Percentiles rank a stretch among this genome's conserved stretches.
Conservation (phyloP, 495 filamentous ascomycete genomes). For the Bacidia gigantensis region DNA sequence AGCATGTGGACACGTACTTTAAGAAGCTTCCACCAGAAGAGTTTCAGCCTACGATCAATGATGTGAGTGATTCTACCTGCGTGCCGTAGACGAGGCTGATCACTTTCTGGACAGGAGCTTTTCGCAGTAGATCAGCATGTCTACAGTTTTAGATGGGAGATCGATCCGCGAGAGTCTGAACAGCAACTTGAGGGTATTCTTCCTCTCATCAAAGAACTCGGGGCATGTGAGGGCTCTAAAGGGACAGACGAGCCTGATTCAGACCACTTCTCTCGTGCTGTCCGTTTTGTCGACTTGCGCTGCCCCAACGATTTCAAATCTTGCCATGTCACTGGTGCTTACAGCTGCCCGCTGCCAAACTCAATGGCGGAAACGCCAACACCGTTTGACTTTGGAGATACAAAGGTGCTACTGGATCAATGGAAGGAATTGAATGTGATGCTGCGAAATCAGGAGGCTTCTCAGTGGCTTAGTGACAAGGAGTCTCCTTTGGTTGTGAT, state of each 20-base stretch:
- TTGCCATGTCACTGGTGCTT: constrained; percentile 32
- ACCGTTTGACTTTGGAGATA: constrained; percentile 35
- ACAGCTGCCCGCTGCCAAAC: constrained; percentile 30
- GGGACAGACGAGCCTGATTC: too few relatives aligned
- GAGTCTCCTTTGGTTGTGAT: constrained; percentile 33
- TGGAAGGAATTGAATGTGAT: constrained; percentile 33
- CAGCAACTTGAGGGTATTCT: constrained; percentile 12
- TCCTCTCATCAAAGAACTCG: constrained; percentile 18
- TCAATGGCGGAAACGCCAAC: constrained; percentile 24
- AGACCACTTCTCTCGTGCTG: constrained; percentile 27
- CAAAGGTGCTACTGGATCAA: constrained; percentile 29
- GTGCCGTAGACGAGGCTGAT: constrained; percentile 12
- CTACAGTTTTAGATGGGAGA: constrained; percentile 41
- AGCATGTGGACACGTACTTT: constrained; percentile 49
- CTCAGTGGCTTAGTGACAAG: constrained; percentile 19
- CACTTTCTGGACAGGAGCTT: constrained; percentile 29
- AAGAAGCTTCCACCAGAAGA: constrained; percentile 34
- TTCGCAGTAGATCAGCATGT: constrained; percentile 37
- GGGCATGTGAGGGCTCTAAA: too few relatives aligned
- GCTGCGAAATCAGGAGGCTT: constrained; percentile 19
- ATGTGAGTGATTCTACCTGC: constrained; percentile 26
- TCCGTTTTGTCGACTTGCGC: too few relatives aligned
- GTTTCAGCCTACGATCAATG: constrained; percentile 44
- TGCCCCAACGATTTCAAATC: constrained; percentile 31
- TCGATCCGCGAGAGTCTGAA: constrained; percentile 15